A percentile compares a stretch with the other conserved stretches of the same genome.
phyloP scores from a whole-genome alignment of 2,329 filamentous ascomycete genomes.

The Scedosporium aurantiacum region DNA sequence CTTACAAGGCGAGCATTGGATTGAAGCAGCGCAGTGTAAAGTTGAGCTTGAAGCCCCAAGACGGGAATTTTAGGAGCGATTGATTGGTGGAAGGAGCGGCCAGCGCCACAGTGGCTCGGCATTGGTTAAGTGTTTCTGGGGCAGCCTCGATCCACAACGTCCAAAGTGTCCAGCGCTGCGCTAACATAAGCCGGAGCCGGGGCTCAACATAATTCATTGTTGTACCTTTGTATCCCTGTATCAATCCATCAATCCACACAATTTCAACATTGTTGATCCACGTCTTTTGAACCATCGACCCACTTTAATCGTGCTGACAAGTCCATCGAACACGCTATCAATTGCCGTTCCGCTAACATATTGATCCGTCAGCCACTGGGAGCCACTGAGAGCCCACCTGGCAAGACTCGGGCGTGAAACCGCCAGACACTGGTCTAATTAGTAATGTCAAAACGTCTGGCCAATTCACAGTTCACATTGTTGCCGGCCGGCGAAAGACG shows the following conservation, averaged over 20 bases:
- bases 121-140: not conserved
- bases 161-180: not conserved
- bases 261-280: too few species aligned
- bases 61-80: not conserved
- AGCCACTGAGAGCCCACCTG: not conserved
- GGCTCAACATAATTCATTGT: too few species aligned
- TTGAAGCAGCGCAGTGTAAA: not conserved
- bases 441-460: too few species aligned
- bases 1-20: too few species aligned
- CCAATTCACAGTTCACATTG: too few species aligned
- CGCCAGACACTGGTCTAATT: too few species aligned
- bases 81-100: not conserved
- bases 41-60: too few species aligned
- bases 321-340: not conserved
- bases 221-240: too few species aligned
- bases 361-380: not conserved
- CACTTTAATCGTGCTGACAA: not conserved
- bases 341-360: not conserved
- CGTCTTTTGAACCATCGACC: not conserved
- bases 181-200: not conserved
- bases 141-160: too few species aligned
- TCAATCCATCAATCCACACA: too few species aligned
- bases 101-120: slow-evolving; percentile 5
- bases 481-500: too few species aligned
- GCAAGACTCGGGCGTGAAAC: not conserved